Conservation (phyloP, 805 yeast genomes). For the Suhomyces emberorum region DNA sequence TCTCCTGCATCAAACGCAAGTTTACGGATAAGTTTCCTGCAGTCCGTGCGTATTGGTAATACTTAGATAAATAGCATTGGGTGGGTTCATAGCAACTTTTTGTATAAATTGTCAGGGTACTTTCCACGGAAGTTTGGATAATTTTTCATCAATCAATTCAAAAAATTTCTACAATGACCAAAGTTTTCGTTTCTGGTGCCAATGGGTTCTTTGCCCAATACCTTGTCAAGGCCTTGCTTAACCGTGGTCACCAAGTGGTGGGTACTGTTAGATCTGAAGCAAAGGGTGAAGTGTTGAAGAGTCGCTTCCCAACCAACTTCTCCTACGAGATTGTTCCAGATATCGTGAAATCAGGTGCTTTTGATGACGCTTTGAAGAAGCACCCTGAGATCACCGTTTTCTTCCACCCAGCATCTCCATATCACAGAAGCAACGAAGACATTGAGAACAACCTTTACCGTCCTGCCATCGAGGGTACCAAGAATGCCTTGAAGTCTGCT, state of each 20-base stretch:
- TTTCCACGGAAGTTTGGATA: no score
- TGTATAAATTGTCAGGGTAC: no score
- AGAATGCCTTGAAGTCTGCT: conserved; percentile 43
- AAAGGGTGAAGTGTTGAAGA: conserved; percentile 17
- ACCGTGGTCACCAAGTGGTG: conserved; percentile 42
- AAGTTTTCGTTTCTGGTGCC: conserved; percentile 47
- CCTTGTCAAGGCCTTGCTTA: conserved; percentile 38
- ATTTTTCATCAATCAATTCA: no score
- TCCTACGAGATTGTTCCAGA: conserved; percentile 37
- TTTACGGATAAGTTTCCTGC: no score
- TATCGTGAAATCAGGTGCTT: conserved; percentile 40
- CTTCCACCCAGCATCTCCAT: conserved; percentile 51
- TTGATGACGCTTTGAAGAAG: conserved; percentile 41
- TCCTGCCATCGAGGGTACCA: conserved; percentile 62
- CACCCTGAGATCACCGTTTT: conserved; percentile 41
- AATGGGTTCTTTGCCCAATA: conserved; percentile 51
- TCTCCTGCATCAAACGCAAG: no score
- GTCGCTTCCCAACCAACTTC: conserved; percentile 13
- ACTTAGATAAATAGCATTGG: no score
- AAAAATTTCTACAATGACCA: conserved; percentile 3
- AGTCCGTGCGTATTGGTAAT: no score
- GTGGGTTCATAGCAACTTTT: no score
- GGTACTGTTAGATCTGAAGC: conserved; percentile 46
- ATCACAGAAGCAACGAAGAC: conserved; percentile 17
- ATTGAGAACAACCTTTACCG: conserved; percentile 37